These are phyloP conservation scores for Talaromyces sp. DNA, from an alignment of 2,329 filamentous ascomycete species.

Conservation along the genomic window DNA sequence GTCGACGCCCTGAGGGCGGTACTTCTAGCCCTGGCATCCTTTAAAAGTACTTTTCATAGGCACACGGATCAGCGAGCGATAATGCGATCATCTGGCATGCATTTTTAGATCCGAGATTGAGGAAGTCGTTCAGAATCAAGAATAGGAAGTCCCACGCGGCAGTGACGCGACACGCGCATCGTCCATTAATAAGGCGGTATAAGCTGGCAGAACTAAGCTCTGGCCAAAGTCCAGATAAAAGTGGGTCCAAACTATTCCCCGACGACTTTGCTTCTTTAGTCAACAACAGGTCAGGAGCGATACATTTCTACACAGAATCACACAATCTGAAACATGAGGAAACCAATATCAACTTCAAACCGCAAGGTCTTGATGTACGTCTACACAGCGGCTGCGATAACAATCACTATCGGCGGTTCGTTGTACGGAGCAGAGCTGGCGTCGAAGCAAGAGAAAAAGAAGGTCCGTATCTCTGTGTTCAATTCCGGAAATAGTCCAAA, in stretches of 20 bases:
- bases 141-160: neutral
- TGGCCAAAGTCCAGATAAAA: conserved; percentile 1
- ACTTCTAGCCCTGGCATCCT: conserved; percentile 13
- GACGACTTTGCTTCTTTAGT: neutral
- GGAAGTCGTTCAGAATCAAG: neutral
- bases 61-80: neutral
- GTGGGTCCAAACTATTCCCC: neutral
- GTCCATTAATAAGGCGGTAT: conserved; percentile 8
- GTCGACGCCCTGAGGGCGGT: conserved; percentile 25
- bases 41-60: neutral
- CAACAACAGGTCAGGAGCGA: neutral
- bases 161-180: conserved; percentile 12
- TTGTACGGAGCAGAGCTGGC: conserved; percentile 61
- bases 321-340: neutral
- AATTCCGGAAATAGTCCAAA: neutral
- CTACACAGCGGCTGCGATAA: conserved; percentile 54
- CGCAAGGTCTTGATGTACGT: conserved; percentile 49
- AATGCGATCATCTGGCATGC: neutral
- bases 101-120: neutral
- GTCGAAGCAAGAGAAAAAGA: conserved; percentile 48
- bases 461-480: conserved; percentile 39
- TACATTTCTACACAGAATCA: neutral
- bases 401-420: conserved; percentile 56
- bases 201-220: conserved; percentile 20
- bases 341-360: conserved; percentile 22